Evolutionary conservation across 1,284 basidiomycete genomes (phyloP), one percentile per base, ranked within the genome.

Genomic region (Heterobasidion occidentale): DNA sequence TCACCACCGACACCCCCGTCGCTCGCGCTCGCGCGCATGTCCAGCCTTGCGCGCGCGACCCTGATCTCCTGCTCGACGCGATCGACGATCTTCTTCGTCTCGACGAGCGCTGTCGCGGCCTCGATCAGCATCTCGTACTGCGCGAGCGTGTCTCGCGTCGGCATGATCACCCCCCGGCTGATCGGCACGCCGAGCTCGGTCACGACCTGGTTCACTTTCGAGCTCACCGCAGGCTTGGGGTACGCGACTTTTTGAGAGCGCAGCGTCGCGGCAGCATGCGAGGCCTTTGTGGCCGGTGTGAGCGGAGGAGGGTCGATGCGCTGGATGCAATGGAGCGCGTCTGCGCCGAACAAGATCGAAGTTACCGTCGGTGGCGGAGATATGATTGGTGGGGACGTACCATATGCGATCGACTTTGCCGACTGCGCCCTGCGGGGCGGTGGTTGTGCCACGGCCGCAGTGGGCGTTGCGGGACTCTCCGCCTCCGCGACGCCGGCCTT

Each of bases 31-130:
- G 74, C 77, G 54, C 76, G 73, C 61, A 81, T 72, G n/a, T 83
- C 84, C 34, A 90, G 71, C 57, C 90, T 81, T 53, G 78, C 80
- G 64, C 82, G 85, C 59, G 88, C 67, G 3, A 88, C 80, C 55
- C 83, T 73, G 47, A 94, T 82, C 64, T 98, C 94, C 65, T 89
- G 86, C 36, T 94, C 90, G 8, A 88, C 80, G 63, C 87, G 83
- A 68, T 97, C 94, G 20, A 91, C 81, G n/a, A 85, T 76, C 63
- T 90, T 88, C 76, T 96, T 97, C 61, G 86, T 86, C 62, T 98
- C 94, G 14, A 95, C 77, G 62, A 97, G 71, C 15, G 81, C 75
- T 3, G 78, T 78, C 0, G 90, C 82, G 1, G 90, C 83, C 5
- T 85, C 82, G 35, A 95, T 67, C 14, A 97, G 71, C 5, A 76